Conservation (phyloP, 1,139 yeast genomes). For the Kluyveromyces marxianus region DNA sequence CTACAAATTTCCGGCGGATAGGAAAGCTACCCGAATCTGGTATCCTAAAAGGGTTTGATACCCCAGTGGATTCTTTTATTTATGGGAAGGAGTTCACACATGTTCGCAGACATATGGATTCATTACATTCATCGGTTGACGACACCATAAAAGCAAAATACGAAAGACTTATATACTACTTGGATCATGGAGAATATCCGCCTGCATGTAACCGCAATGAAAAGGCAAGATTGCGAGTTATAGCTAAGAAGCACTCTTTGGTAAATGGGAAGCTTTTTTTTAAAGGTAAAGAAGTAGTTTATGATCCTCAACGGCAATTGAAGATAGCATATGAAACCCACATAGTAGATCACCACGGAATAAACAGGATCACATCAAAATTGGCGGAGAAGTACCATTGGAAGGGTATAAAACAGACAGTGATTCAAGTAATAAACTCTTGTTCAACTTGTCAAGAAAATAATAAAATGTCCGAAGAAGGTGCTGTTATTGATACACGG, state of each 20-base stretch:
- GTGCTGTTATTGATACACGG: constrained; percentile 23
- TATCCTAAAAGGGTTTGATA: constrained; percentile 71
- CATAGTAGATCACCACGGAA: constrained; percentile 71
- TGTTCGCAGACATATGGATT: constrained; percentile 27
- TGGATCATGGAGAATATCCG: constrained; percentile 84
- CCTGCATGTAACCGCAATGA: constrained; percentile 75
- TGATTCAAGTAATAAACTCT: constrained; percentile 65
- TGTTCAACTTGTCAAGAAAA: constrained; percentile 67
- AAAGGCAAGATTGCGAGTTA: constrained; percentile 73
- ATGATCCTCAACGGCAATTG: constrained; percentile 66
- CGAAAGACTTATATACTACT: constrained; percentile 68
- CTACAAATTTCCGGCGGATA: constrained; percentile 66
- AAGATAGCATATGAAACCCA: constrained; percentile 72
- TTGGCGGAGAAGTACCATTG: constrained; percentile 82
- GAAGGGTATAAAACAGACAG: constrained; percentile 86
- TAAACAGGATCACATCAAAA: constrained; percentile 74
- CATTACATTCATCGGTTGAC: constrained; percentile 24
- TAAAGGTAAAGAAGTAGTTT: constrained; percentile 74
- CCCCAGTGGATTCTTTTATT: constrained; percentile 73
- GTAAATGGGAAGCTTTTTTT: constrained; percentile 66
- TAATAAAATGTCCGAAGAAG: constrained; percentile 22
- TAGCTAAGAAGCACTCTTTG: constrained; percentile 70
- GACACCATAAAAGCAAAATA: constrained; percentile 36
- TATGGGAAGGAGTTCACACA: constrained; percentile 50
- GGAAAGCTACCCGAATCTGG: constrained; percentile 85